These are phyloP conservation scores for Austroboletus novae-zelandiae DNA, from an alignment of 1,284 basidiomycete genomes.

Conservation along the genomic window DNA sequence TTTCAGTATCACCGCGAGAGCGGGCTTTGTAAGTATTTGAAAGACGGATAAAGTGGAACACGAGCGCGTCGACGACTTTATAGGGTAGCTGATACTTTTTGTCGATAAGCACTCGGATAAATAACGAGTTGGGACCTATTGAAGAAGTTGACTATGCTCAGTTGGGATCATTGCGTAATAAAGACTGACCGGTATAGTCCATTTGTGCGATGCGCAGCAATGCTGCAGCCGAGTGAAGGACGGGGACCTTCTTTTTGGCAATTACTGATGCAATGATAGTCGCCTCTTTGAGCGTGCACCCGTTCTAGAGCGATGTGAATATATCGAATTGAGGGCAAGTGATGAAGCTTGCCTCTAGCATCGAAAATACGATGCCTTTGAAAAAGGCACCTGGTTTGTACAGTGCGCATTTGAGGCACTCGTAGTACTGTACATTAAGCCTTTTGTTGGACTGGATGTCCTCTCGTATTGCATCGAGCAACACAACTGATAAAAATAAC, in stretches of 20 bases:
- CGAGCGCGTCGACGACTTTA: constrained; percentile 96
- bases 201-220: constrained; percentile 92
- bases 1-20: constrained; percentile 61
- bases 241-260: constrained; percentile 89
- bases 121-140: constrained; percentile 88
- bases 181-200: constrained; percentile 81
- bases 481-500: constrained; percentile 88
- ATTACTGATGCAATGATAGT: constrained; percentile 93
- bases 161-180: not conserved
- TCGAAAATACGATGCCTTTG: constrained; percentile 96
- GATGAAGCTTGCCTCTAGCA: constrained; percentile 73
- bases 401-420: constrained; percentile 85
- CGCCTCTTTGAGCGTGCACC: constrained; percentile 93
- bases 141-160: not conserved
- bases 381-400: constrained; percentile 99
- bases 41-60: constrained; percentile 97
- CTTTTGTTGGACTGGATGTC: constrained; percentile 89
- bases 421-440: constrained; percentile 92
- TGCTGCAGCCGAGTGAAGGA: constrained; percentile 95
- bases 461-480: constrained; percentile 88
- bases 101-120: constrained; percentile 95
- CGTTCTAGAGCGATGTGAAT: constrained; percentile 28
- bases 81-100: constrained; percentile 99
- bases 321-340: not conserved
- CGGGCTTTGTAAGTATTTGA: constrained; percentile 85